Percentiles rank a stretch among this genome's conserved stretches.
Conservation (phyloP, 805 yeast species). For the Hanseniaspora guilliermondii region DNA sequence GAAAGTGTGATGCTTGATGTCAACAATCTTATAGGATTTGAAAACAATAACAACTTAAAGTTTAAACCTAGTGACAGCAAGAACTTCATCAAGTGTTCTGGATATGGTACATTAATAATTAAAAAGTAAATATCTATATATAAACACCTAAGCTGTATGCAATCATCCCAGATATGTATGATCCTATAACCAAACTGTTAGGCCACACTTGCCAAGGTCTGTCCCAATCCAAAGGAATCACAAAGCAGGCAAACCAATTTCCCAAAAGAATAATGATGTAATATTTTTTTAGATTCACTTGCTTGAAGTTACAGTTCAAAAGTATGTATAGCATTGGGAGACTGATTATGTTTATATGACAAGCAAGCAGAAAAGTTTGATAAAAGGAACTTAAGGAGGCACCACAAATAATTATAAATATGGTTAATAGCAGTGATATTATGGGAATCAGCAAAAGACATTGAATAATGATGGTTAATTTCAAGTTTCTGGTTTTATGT, state of each 20-base stretch:
- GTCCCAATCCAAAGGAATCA: constrained; percentile 96
- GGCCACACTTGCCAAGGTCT: constrained; percentile 97
- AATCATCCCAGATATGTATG: constrained; percentile 54
- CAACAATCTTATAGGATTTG: constrained; percentile 19
- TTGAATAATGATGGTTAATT: constrained; percentile 21
- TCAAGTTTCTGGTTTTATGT: neutral
- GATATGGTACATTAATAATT: constrained; percentile 26
- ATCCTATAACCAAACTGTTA: constrained; percentile 68
- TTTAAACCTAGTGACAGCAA: constrained; percentile 8
- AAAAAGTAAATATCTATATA: constrained; percentile 20
- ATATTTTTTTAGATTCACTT: constrained; percentile 33
- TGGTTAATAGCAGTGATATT: constrained; percentile 21
- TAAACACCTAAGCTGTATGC: constrained; percentile 40
- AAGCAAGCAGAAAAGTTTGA: constrained; percentile 49
- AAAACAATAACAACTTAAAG: constrained; percentile 14
- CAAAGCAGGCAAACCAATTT: constrained; percentile 85
- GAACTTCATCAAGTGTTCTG: constrained; percentile 21
- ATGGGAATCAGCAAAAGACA: constrained; percentile 19
- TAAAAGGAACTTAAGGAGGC: constrained; percentile 53
- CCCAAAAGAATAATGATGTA: constrained; percentile 38
- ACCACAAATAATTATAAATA: constrained; percentile 52
- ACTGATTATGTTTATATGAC: constrained; percentile 48
- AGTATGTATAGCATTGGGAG: constrained; percentile 56
- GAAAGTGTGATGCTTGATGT: constrained; percentile 23
- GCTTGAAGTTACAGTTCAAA: constrained; percentile 37